phyloP scores from a whole-genome alignment of 352 stramenopile genomes.

The Phytophthora crassamura region DNA sequence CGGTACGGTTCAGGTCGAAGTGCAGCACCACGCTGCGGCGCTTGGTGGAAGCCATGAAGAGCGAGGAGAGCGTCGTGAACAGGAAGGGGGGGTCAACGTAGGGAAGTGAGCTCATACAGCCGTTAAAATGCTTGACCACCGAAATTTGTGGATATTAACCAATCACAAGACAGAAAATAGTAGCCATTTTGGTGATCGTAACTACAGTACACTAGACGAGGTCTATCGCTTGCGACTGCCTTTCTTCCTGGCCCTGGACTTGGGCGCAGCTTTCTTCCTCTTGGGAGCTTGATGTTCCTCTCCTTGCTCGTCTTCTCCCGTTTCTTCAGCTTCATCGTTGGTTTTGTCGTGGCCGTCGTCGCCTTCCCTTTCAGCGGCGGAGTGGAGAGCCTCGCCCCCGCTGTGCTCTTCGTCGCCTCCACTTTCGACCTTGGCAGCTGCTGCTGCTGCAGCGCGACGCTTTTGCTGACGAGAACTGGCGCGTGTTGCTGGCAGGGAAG shows the following conservation, averaged over 20 bases:
- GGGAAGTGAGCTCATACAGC: too few species aligned
- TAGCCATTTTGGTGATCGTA: too few species aligned
- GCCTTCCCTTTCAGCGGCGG: conserved; percentile 29
- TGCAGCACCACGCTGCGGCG: conserved; percentile 76
- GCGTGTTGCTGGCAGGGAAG: conserved; percentile 58
- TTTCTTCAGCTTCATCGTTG: conserved; percentile 29
- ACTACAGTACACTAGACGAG: background rate
- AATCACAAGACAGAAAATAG: too few species aligned
- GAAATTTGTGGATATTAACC: too few species aligned
- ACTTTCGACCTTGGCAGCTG: conserved; percentile 33
- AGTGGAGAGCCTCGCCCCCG: conserved; percentile 26
- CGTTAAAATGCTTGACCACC: too few species aligned
- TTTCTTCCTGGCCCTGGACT: conserved; percentile 62
- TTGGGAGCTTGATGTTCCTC: conserved; percentile 27
- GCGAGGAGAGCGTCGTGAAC: conserved; percentile 23
- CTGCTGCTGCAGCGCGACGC: conserved; percentile 48
- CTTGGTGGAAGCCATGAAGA: conserved; percentile 34
- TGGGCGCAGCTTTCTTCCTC: conserved; percentile 38
- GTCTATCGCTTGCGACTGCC: conserved; percentile 49
- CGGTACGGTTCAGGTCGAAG: conserved; percentile 90
- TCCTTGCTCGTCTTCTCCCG: conserved; percentile 28
- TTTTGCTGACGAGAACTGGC: conserved; percentile 76
- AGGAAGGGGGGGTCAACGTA: too few species aligned
- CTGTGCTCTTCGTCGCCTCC: conserved; percentile 47
- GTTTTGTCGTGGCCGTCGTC: conserved; percentile 26